Evolutionary conservation across 2,329 filamentous ascomycete species (phyloP), one percentile per base, ranked within the genome.

Genomic region (Esteya vermicola): DNA sequence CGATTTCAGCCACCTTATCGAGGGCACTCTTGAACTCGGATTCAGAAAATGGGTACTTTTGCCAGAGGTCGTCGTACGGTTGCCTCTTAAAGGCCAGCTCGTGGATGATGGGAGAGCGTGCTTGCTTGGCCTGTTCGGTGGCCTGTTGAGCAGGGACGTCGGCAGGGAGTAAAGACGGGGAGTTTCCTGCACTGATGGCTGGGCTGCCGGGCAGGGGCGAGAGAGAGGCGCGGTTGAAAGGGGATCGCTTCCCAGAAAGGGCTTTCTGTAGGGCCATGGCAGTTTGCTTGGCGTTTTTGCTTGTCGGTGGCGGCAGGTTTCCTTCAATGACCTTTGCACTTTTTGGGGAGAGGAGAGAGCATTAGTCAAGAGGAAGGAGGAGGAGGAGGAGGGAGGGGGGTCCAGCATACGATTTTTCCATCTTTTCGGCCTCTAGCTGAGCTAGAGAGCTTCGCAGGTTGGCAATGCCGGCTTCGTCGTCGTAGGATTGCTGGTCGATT

Each of bases 1-100:
- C 62, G 40, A 65, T 64, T 42, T 71, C 67, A 23, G 71, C 75
- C 19, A 75, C 71, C 56, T 78, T 80, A 36, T 69, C 61, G 12
- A 80, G 55, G 1, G 67, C 67, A 4, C 58, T 54, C 40, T 63
- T 62, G 47, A 79, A 67, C 14, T 66, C 62, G 10, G 50, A 51
- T 9, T 31, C 10, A 14, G 63, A 59, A 36, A 69, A 67, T 1
- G 63, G 45, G 63, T 70, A 75, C 38, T 66, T 68, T 35, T 57
- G 55, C 40, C 59, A 54, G 3, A 80, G 54, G 38, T 68, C 62
- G 8, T 68, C 61, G 18, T 65, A 65, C 1, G 65, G 55, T 46
- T 65, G 63, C 13, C 75, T 68, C 43, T 63, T 58, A 7, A 70
- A 64, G 25, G 75, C 75, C 18, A 80, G 57, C 47, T 77, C 69